Evolutionary conservation across 768 basidiomycete species (phyloP).

Genomic region (Mycena galopus): DNA sequence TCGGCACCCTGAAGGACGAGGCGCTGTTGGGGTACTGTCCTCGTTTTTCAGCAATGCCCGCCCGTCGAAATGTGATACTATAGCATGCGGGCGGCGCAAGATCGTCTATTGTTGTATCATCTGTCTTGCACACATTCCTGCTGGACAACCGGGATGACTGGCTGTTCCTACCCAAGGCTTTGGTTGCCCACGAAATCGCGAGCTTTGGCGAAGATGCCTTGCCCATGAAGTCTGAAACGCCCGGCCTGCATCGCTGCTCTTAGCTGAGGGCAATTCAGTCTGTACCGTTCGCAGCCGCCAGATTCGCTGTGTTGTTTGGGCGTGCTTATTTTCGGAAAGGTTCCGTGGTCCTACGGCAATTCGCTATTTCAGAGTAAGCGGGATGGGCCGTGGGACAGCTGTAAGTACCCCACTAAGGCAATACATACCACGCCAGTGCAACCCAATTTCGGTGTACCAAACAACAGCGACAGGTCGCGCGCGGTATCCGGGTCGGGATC

Average conservation of each 20-base stretch:
- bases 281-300: conserved; percentile 78
- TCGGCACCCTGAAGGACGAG: conserved; percentile 75
- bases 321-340: conserved; percentile 81
- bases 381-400: conserved; percentile 84
- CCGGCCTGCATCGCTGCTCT: conserved; percentile 45
- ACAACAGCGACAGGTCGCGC: conserved; percentile 66
- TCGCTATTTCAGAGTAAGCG: conserved; percentile 80
- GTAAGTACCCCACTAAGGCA: conserved; percentile 61
- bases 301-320: conserved; percentile 69
- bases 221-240: conserved; percentile 81
- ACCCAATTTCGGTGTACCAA: conserved; percentile 85
- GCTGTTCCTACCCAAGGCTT: conserved; percentile 71
- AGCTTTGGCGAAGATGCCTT: conserved; percentile 86
- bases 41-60: neutral
- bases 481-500: conserved; percentile 76
- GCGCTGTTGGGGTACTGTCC: conserved; percentile 85
- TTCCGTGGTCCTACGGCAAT: conserved; percentile 93
- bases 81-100: conserved; percentile 92
- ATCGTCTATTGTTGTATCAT: conserved; percentile 84
- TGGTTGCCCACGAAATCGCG: conserved; percentile 76
- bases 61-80: conserved; percentile 7
- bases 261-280: conserved; percentile 54
- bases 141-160: conserved; percentile 83
- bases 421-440: too few relatives aligned
- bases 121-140: conserved; percentile 82